A percentile compares a stretch with the other conserved stretches of the same genome.
Conservation (phyloP, 352 stramenopile species). For the Plasmopara muralis region DNA sequence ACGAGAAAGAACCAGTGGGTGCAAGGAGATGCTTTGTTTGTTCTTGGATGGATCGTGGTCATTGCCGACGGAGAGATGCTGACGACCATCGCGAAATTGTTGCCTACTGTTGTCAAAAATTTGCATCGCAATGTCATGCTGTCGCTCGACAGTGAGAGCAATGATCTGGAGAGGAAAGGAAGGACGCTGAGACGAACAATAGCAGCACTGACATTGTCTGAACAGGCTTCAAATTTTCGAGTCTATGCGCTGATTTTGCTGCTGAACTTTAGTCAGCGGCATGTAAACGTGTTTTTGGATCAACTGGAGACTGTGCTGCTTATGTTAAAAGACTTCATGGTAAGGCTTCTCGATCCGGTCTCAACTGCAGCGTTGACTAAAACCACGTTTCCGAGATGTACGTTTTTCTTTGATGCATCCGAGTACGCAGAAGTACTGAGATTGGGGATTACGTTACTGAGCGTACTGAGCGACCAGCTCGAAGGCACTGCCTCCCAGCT, state of each 20-base stretch:
- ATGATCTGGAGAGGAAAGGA: slow-evolving; percentile 1
- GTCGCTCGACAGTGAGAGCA: not conserved
- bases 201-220: slow-evolving; percentile 23
- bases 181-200: slow-evolving; percentile 2
- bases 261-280: slow-evolving; percentile 63
- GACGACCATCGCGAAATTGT: slow-evolving; percentile 27
- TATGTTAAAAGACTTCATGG: slow-evolving; percentile 34
- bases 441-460: slow-evolving; percentile 44
- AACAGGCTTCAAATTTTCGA: slow-evolving; percentile 57
- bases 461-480: slow-evolving; percentile 41
- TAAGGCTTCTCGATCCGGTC: slow-evolving; percentile 20
- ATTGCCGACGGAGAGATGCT: slow-evolving; percentile 52
- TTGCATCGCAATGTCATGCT: slow-evolving; percentile 38
- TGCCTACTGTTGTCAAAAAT: slow-evolving; percentile 37
- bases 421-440: slow-evolving; percentile 60
- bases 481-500: slow-evolving; percentile 24
- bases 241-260: slow-evolving; percentile 70
- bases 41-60: slow-evolving; percentile 69
- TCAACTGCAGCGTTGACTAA: slow-evolving; percentile 4
- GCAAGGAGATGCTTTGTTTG: slow-evolving; percentile 65
- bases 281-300: slow-evolving; percentile 28
- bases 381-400: not conserved
- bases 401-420: slow-evolving; percentile 14
- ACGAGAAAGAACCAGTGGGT: slow-evolving; percentile 67
- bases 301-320: slow-evolving; percentile 23